Evolutionary conservation across 192 early-diverging fungal species (phyloP), one percentile per base, ranked within the genome.

Genomic region (Coemansia umbellata): DNA sequence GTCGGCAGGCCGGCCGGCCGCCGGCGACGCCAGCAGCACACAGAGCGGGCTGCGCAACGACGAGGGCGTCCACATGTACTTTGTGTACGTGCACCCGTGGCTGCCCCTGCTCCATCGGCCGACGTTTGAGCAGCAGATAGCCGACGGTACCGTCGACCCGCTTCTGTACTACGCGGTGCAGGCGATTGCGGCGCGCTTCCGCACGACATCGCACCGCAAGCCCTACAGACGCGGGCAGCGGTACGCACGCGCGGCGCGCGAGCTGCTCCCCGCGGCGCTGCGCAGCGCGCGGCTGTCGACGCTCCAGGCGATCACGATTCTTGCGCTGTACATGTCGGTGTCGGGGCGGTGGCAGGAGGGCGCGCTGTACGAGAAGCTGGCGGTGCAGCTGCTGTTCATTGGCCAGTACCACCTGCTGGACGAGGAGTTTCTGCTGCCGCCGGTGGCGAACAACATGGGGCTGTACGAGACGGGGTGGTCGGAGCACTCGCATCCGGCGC

Each of bases 401-500:
- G 73, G 73, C 13, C 66, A 75, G 47, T 75, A 69, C 57, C 73
- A 75, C 33, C 23, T 75, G 5, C 53, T 75, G 32, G 73, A 75
- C 42, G 73, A 75, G 54, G 73, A 75, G 58, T 75, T 75, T 15
- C 37, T 69, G 53, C 42, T 75, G 5, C 73, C 73, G 50, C 65
- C 73, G 0, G 66, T 69, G 4, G 54, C 66, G 4, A 69, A 68
- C 40, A 68, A 75, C 58, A 37, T 75, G 56, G 73, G 73, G 0
- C 44, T 69, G 18, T 75, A 54, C 24, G 73, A 75, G 49, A 24
- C 47, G 11, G 73, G 73, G 1, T 75, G 73, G 73, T 60, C 73
- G 6, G 73, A 69, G 60, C 65, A 58, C 24, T 64, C 73, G 42
- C 66, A 69, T 8, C 65, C 65, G 18, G 61, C 66, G 2, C 33